Conservation (phyloP, 495 filamentous ascomycete species). For the Tirmania nivea region DNA sequence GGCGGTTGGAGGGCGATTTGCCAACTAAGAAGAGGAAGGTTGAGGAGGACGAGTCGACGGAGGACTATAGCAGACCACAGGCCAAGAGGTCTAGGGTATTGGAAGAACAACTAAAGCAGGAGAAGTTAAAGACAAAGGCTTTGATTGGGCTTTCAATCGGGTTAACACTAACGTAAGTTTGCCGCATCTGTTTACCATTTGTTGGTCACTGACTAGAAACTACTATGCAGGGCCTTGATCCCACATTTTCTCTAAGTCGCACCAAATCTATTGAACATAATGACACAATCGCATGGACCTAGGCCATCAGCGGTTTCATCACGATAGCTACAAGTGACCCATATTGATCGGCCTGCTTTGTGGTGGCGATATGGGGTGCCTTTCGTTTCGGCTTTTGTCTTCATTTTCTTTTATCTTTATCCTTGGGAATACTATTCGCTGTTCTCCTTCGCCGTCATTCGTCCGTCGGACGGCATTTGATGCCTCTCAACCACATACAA, state of each 20-base stretch:
- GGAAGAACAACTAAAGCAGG: constrained; percentile 53
- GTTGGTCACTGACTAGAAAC: not conserved
- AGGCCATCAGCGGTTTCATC: not conserved
- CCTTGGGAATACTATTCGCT: not conserved
- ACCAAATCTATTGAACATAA: not conserved
- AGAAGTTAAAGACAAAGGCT: constrained; percentile 62
- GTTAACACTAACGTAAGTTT: constrained; percentile 67
- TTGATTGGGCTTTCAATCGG: constrained; percentile 65
- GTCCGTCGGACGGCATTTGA: not conserved
- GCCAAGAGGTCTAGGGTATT: constrained; percentile 52
- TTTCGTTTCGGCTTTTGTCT: not conserved
- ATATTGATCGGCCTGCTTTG: not conserved
- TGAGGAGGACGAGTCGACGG: constrained; percentile 37
- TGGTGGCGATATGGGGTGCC: not conserved
- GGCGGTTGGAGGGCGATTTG: constrained; percentile 30
- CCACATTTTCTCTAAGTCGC: not conserved
- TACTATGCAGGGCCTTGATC: not conserved
- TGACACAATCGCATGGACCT: not conserved
- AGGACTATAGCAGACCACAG: constrained; percentile 32
- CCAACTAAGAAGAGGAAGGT: constrained; percentile 55
- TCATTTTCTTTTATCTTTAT: not conserved
- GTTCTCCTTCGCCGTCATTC: not conserved
- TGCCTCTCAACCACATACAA: too few species aligned
- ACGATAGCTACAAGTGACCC: not conserved
- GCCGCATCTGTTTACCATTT: not conserved